phyloP scores from a whole-genome alignment of 257 asterid genomes.

The Solanum megistacrolobum region DNA sequence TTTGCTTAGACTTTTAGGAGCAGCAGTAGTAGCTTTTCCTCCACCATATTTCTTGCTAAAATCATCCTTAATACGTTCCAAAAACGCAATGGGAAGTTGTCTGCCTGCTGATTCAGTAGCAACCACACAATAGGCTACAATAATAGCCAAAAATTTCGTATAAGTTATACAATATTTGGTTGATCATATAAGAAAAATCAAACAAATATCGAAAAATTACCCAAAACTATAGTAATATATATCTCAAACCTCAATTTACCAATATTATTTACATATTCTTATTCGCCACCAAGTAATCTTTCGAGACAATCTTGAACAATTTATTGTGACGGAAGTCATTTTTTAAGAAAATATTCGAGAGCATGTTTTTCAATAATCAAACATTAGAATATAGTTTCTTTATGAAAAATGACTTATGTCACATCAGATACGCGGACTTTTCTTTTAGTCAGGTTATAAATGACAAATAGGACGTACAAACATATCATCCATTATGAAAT shows the following conservation, averaged over 20 bases:
- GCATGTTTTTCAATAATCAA: neutral
- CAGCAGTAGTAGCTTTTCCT: constrained; percentile 38
- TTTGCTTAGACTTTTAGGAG: constrained; percentile 32
- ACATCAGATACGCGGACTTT: too few species aligned
- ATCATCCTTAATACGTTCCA: constrained; percentile 43
- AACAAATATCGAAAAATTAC: neutral
- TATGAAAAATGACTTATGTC: neutral
- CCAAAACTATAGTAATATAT: neutral
- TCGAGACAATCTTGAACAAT: neutral
- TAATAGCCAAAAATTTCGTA: neutral
- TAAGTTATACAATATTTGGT: neutral
- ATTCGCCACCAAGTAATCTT: neutral
- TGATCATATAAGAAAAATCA: neutral
- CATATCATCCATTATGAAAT: neutral
- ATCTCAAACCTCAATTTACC: neutral
- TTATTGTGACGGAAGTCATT: neutral
- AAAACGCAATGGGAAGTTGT: constrained; percentile 34
- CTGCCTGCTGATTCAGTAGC: constrained; percentile 49
- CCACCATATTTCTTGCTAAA: constrained; percentile 36
- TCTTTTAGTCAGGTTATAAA: too few species aligned
- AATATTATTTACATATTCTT: neutral
- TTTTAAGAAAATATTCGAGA: neutral
- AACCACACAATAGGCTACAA: constrained; percentile 46
- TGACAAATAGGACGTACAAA: neutral
- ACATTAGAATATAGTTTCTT: neutral